Percentiles rank a stretch among this genome's conserved stretches.
phyloP scores from a whole-genome alignment of 495 filamentous ascomycete species.

The Elaphomyces granulatus region DNA sequence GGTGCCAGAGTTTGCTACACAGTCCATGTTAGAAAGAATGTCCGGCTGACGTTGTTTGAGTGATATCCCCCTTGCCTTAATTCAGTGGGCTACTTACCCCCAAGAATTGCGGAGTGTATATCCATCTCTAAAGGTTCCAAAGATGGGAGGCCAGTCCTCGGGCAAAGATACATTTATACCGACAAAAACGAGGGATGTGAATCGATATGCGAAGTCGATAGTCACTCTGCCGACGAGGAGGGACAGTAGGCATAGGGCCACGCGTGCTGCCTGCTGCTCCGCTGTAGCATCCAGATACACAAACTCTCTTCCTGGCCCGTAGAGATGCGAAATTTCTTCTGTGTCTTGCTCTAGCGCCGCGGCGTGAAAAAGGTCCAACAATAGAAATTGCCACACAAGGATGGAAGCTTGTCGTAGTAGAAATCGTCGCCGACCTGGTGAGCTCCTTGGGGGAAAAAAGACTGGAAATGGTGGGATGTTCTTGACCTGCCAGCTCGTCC shows the following conservation, averaged over 20 bases:
- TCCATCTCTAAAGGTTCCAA: constrained; percentile 17
- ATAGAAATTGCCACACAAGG: constrained; percentile 11
- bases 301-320: neutral
- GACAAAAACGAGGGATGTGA: constrained; percentile 10
- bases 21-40: neutral
- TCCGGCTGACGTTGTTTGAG: no score
- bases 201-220: constrained; percentile 8
- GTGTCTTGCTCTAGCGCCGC: neutral
- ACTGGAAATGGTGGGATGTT: constrained; percentile 6
- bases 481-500: constrained; percentile 12
- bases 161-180: constrained; percentile 2
- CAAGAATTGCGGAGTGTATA: constrained; percentile 22
- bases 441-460: constrained; percentile 4
- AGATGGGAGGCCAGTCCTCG: constrained; percentile 19
- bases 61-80: no score
- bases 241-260: constrained; percentile 5
- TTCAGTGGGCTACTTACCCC: constrained; percentile 15
- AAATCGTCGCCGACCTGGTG: constrained; percentile 4
- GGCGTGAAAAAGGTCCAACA: constrained; percentile 3
- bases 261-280: constrained; percentile 5
- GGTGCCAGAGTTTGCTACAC: constrained; percentile 30
- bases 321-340: neutral
- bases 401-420: constrained; percentile 9
- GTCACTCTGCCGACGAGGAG: constrained; percentile 6
- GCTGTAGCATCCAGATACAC: constrained; percentile 2